A percentile compares a stretch with the other conserved stretches of the same genome.
phyloP scores from a whole-genome alignment of 2,329 filamentous ascomycete species.

The Sporothrix globosa region DNA sequence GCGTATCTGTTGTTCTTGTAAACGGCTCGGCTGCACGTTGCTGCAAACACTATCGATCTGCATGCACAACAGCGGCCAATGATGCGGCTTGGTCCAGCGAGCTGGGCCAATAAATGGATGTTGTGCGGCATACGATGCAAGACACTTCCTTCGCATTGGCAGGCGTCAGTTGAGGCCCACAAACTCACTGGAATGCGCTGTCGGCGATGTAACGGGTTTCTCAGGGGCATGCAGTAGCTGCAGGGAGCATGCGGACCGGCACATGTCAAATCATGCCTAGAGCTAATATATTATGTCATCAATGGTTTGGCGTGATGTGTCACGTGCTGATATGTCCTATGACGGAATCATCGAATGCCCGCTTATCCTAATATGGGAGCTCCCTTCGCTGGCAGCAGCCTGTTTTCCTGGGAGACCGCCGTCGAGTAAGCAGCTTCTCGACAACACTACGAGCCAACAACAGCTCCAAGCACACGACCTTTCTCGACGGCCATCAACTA shows the following conservation, averaged over 20 bases:
- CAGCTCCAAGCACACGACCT: slow-evolving; percentile 15
- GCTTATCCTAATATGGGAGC: slow-evolving; percentile 28
- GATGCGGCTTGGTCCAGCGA: slow-evolving; percentile 9
- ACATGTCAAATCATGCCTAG: background rate
- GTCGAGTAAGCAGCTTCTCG: slow-evolving; percentile 19
- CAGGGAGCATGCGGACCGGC: background rate
- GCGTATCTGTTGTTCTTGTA: background rate
- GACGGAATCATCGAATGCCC: slow-evolving; percentile 24
- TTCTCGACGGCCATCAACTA: background rate
- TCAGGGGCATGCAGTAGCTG: slow-evolving; percentile 21
- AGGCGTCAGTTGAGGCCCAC: background rate
- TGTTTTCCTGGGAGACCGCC: slow-evolving; percentile 22
- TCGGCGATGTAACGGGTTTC: slow-evolving; percentile 9
- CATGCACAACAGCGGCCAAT: slow-evolving; percentile 4
- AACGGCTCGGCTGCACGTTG: slow-evolving; percentile 7
- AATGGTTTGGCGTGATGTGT: background rate
- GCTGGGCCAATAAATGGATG: background rate
- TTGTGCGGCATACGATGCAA: no score
- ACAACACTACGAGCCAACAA: background rate
- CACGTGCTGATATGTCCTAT: slow-evolving; percentile 17
- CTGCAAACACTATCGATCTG: slow-evolving; percentile 25
- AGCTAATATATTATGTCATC: background rate
- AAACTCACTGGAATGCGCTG: background rate
- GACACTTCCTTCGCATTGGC: background rate
- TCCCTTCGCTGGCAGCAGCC: slow-evolving; percentile 16